Base-by-base conservation (phyloP, 257 asterid species). In the Petrea volubilis region DNA sequence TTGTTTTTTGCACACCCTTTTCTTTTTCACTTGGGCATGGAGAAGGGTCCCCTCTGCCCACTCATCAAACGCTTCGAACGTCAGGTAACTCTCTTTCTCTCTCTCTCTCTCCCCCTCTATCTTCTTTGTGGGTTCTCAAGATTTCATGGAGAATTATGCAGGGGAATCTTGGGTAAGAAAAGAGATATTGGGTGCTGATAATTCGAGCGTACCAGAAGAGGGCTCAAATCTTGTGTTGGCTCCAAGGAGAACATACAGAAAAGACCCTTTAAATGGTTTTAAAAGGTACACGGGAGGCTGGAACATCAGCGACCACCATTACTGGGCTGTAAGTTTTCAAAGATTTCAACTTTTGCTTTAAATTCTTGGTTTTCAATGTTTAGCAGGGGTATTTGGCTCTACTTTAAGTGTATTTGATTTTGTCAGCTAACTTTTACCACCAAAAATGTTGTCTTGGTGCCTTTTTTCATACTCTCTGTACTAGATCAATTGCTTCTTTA, bases 241-340 rank as follows among this genome's bases (percentile, higher is more conserved):
- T 81, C 90, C 90, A 10, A 80, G 81, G 40, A 86, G 92, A 73
- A 88, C 95, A 33, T 55, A 78, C 75, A 80, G 98, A 57, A 86
- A 85, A 84, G 98, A 92, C 76, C 98, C 98, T 74, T 74, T 92
- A 1, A 44, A 86, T 74, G 77, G 55, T 33, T 90, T 90, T 60
- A 60, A 82, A 46, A 86, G 71, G 62, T 92, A 92, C 70, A 75
- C 85, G 0, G 96, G 95, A 24, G 98, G 98, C 0, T 92, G 97
- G 98, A 90, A 92, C 78, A 82, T 92, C 70, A 85, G 80, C 46
- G 78, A 81, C 57, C 67, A 67, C 31, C 98, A 92, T 77, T 92
- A 92, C 79, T 89, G 97, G 97, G 92, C 96, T 67, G 96, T 91
- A 73, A 81, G 97, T 83, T 44, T 27, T 62, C 27, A 2, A 9